Evolutionary conservation across 495 filamentous ascomycete species (phyloP).

Genomic region (Hypoxylon crocopeplum): DNA sequence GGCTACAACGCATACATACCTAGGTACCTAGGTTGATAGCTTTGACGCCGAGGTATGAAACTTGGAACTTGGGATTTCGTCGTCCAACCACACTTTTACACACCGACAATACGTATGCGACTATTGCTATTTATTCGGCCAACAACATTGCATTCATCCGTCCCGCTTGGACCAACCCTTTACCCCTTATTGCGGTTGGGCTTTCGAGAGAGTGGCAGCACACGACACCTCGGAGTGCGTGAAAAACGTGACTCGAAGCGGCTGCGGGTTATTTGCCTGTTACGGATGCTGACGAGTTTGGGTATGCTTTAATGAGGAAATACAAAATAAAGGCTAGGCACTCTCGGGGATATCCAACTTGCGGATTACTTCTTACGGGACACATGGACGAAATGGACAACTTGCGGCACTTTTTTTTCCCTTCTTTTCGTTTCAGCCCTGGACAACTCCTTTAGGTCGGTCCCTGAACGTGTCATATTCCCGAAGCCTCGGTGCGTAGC

Average conservation of each 20-base stretch:
- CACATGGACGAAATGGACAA: constrained; percentile 25
- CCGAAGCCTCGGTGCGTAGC: constrained; percentile 29
- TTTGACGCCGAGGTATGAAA: constrained; percentile 10
- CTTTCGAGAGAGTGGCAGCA: background rate
- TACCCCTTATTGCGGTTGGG: background rate
- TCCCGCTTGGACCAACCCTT: background rate
- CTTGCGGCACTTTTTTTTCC: constrained; percentile 21
- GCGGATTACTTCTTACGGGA: constrained; percentile 21
- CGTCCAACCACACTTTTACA: constrained; percentile 27
- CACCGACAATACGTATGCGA: constrained; percentile 18
- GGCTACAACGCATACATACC: constrained; percentile 13
- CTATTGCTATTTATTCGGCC: constrained; percentile 2
- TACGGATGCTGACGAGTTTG: constrained; percentile 13
- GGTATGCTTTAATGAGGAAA: constrained; percentile 15
- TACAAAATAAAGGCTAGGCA: constrained; percentile 17
- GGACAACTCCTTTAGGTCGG: constrained; percentile 5
- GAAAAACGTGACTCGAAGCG: constrained; percentile 32
- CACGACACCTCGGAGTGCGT: constrained; percentile 18
- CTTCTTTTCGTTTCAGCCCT: constrained; percentile 31
- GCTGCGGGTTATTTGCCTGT: constrained; percentile 39
- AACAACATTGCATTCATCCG: constrained; percentile 1
- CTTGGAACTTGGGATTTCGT: constrained; percentile 14
- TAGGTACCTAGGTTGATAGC: background rate
- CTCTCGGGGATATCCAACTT: constrained; percentile 5
- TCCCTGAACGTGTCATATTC: constrained; percentile 23